These are phyloP conservation scores for Naganishia liquefaciens DNA, from an alignment of 1,284 basidiomycete species.

Conservation along the genomic window DNA sequence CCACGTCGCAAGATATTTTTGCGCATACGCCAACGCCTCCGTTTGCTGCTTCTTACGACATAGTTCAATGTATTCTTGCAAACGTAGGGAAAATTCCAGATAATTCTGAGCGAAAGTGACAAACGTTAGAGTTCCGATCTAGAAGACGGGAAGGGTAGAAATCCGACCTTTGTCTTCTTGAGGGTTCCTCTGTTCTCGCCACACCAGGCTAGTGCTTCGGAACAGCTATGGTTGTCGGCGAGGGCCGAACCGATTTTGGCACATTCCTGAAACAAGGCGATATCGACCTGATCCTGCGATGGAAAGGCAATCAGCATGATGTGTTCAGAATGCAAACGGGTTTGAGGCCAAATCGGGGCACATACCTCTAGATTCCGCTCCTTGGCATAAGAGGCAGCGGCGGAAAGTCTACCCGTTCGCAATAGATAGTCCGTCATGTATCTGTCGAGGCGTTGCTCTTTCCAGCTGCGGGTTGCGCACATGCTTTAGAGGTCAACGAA, in stretches of 20 bases:
- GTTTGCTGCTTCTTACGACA: constrained; percentile 66
- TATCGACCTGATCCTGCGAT: constrained; percentile 74
- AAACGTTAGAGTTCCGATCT: background rate
- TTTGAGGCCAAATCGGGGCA: constrained; percentile 1
- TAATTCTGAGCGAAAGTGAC: constrained; percentile 65
- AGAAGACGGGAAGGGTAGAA: too few relatives aligned
- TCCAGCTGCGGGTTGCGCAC: constrained; percentile 59
- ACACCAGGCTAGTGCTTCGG: constrained; percentile 91
- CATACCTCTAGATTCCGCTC: constrained; percentile 47
- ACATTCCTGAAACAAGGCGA: constrained; percentile 88
- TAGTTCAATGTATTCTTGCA: constrained; percentile 96
- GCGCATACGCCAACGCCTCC: constrained; percentile 81
- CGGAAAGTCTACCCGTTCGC: constrained; percentile 55
- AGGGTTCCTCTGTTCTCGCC: constrained; percentile 91
- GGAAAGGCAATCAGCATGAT: background rate
- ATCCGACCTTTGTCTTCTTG: constrained; percentile 78
- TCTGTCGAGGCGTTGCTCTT: constrained; percentile 74
- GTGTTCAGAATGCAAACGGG: background rate
- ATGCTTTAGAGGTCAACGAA: background rate
- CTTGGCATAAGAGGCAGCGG: constrained; percentile 46
- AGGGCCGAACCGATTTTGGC: constrained; percentile 80
- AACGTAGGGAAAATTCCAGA: constrained; percentile 89
- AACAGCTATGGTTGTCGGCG: constrained; percentile 66
- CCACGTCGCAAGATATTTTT: constrained; percentile 80
- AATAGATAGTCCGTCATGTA: constrained; percentile 93